phyloP scores from a whole-genome alignment of 1,284 basidiomycete genomes.

The Apiotrichum brassicae region DNA sequence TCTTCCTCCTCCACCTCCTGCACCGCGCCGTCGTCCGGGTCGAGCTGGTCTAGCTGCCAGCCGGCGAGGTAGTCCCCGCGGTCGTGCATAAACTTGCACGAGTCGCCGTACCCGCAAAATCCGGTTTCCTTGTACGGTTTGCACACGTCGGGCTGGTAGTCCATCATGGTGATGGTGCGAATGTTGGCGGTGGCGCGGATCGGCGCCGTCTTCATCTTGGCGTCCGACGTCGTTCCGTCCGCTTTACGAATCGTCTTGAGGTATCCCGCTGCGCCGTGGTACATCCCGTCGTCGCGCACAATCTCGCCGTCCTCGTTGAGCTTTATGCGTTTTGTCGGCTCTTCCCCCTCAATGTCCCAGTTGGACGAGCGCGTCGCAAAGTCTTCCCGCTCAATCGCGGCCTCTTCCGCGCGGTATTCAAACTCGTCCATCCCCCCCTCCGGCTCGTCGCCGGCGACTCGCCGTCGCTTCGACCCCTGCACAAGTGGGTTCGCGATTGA shows the following conservation, averaged over 20 bases:
- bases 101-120: constrained; percentile 98
- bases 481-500: constrained; percentile 62
- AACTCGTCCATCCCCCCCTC: constrained; percentile 57
- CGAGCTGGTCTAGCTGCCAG: constrained; percentile 81
- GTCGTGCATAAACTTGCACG: constrained; percentile 92
- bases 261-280: constrained; percentile 78
- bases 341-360: constrained; percentile 46
- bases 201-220: constrained; percentile 83
- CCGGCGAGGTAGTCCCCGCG: constrained; percentile 77
- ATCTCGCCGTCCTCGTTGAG: constrained; percentile 47
- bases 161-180: constrained; percentile 86
- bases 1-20: constrained; percentile 58
- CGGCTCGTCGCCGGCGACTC: constrained; percentile 60
- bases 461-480: constrained; percentile 70
- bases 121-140: constrained; percentile 99
- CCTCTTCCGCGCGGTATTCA: constrained; percentile 49
- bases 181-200: constrained; percentile 76
- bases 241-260: constrained; percentile 70
- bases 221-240: constrained; percentile 59
- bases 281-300: constrained; percentile 68
- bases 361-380: constrained; percentile 46
- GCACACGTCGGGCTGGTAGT: constrained; percentile 98
- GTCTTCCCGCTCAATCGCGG: constrained; percentile 27
- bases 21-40: constrained; percentile 49
- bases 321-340: constrained; percentile 29